Evolutionary conservation across 495 filamentous ascomycete genomes (phyloP).

Genomic region (Clavariopsis aquatica): DNA sequence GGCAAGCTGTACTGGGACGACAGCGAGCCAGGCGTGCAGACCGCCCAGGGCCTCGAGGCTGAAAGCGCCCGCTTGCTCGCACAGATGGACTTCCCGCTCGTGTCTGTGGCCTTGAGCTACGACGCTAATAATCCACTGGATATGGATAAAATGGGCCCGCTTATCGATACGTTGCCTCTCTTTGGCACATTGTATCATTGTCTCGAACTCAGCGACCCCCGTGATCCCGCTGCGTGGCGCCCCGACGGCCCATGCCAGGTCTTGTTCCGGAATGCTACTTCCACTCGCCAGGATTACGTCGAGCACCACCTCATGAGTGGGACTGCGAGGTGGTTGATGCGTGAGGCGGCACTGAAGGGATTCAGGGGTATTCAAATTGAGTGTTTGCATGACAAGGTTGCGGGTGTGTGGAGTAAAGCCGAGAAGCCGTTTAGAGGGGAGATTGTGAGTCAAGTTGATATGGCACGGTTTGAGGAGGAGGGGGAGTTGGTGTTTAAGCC

Average conservation of each 20-base stretch:
- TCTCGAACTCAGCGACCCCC: constrained; percentile 34
- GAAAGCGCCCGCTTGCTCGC: constrained; percentile 50
- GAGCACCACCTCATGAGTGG: constrained; percentile 44
- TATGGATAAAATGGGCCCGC: constrained; percentile 29
- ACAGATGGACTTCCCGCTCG: constrained; percentile 53
- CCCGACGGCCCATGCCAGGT: constrained; percentile 42
- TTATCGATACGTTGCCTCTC: constrained; percentile 42
- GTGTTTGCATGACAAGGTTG: constrained; percentile 7
- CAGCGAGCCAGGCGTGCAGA: constrained; percentile 7
- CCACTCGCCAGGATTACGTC: constrained; percentile 43
- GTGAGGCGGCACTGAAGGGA: constrained; percentile 40
- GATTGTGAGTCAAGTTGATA: constrained; percentile 5
- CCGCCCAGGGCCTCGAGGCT: constrained; percentile 25
- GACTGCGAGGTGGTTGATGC: constrained; percentile 47
- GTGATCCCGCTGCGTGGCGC: constrained; percentile 35
- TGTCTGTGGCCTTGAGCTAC: constrained; percentile 47
- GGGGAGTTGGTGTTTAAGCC: constrained; percentile 11
- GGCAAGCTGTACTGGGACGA: constrained; percentile 51
- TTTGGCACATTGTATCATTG: constrained; percentile 38
- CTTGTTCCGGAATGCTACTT: constrained; percentile 47
- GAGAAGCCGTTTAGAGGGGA: constrained; percentile 8
- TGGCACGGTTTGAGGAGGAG: constrained; percentile 15
- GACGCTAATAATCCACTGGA: constrained; percentile 46
- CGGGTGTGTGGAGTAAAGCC: constrained; percentile 9
- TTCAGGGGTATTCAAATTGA: constrained; percentile 38